A percentile compares a stretch with the other conserved stretches of the same genome.
Conservation (phyloP, 2,329 filamentous ascomycete species). For the Fusarium phyllophilum region DNA sequence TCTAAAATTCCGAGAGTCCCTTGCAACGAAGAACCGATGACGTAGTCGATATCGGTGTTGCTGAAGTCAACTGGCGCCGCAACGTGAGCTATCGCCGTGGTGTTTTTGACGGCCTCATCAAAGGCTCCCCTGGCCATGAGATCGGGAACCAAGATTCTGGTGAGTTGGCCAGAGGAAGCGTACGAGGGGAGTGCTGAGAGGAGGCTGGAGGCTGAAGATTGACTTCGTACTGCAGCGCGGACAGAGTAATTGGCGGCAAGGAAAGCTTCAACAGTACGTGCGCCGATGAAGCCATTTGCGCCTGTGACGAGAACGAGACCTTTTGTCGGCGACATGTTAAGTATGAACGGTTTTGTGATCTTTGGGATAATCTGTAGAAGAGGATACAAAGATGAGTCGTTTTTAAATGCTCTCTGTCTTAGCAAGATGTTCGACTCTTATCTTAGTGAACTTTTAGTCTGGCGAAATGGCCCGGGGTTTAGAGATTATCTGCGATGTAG, state of each 20-base stretch:
- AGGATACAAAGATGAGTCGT: too few species aligned
- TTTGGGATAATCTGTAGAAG: neutral
- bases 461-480: neutral
- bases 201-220: conserved; percentile 3
- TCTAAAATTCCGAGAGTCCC: conserved; percentile 3
- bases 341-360: too few species aligned
- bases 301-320: conserved; percentile 16
- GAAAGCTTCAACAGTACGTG: conserved; percentile 17
- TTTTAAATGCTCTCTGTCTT: neutral
- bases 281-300: conserved; percentile 22
- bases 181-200: conserved; percentile 1
- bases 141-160: neutral
- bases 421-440: neutral
- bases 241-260: conserved; percentile 7
- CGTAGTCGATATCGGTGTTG: conserved; percentile 16
- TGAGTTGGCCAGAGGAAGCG: neutral
- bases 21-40: conserved; percentile 8
- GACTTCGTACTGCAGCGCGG: conserved; percentile 5
- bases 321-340: conserved; percentile 4
- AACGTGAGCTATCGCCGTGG: conserved; percentile 1
- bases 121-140: neutral
- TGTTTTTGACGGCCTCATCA: neutral
- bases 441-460: neutral
- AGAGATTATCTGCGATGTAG: neutral
- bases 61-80: conserved; percentile 9